phyloP scores from a whole-genome alignment of 2,329 filamentous ascomycete genomes.

The Aspergillus awamori region DNA sequence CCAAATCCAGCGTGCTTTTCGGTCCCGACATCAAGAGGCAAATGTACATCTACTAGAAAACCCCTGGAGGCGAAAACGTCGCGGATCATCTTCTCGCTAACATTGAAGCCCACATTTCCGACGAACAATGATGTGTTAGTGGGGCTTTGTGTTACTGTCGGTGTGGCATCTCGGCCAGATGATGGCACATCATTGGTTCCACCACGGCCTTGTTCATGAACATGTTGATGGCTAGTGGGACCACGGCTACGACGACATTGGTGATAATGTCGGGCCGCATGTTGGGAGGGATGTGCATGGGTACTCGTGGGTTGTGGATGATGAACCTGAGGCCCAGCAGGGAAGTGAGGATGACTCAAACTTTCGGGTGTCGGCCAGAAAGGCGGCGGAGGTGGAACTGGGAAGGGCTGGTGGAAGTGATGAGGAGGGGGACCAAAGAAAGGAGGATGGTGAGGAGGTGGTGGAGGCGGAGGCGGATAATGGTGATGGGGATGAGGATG shows the following conservation, averaged over 20 bases:
- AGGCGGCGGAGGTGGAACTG: neutral
- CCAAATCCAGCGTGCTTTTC: constrained; percentile 45
- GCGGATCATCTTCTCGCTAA: constrained; percentile 38
- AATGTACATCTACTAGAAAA: constrained; percentile 39
- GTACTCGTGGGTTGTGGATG: neutral
- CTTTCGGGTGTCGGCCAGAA: neutral
- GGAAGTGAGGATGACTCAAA: neutral
- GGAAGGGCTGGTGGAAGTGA: neutral
- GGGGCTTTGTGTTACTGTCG: neutral
- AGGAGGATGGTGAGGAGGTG: neutral
- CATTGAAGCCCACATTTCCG: constrained; percentile 45
- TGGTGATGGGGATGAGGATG: constrained; percentile 1
- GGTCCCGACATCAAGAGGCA: constrained; percentile 38
- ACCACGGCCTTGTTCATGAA: neutral
- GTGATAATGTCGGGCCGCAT: neutral
- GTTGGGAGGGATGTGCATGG: neutral
- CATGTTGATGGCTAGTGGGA: neutral
- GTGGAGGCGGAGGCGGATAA: neutral
- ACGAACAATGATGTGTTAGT: constrained; percentile 36
- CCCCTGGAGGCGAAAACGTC: constrained; percentile 43
- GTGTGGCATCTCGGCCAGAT: neutral
- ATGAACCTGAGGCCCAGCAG: neutral
- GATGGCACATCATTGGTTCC: neutral
- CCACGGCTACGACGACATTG: neutral
- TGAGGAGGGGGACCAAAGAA: neutral